Percentiles rank a stretch among this genome's conserved stretches.
Conservation (phyloP, 2,329 filamentous ascomycete species). For the Nigrospora osmanthi region DNA sequence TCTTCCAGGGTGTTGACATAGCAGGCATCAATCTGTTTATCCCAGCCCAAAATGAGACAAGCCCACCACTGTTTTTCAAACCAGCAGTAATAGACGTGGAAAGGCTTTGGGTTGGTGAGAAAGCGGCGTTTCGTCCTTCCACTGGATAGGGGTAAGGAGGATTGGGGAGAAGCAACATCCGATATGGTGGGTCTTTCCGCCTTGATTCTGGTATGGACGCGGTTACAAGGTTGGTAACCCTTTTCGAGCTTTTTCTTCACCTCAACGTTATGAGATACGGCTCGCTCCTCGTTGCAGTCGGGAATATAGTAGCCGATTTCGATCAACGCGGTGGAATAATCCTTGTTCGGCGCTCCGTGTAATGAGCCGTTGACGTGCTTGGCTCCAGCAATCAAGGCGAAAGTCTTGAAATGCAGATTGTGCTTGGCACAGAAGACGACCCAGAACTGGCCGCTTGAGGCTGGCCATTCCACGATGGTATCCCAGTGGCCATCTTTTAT, state of each 20-base stretch:
- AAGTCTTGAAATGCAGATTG: slow-evolving; percentile 23
- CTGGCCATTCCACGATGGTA: slow-evolving; percentile 19
- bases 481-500: slow-evolving; percentile 8
- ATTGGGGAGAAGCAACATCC: too few relatives aligned
- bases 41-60: slow-evolving; percentile 28
- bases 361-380: slow-evolving; percentile 25
- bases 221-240: slow-evolving; percentile 15
- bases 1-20: not conserved
- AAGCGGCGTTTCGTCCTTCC: too few relatives aligned
- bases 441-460: slow-evolving; percentile 20
- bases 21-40: slow-evolving; percentile 10
- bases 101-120: slow-evolving; percentile 18
- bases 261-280: slow-evolving; percentile 23
- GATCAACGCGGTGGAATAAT: slow-evolving; percentile 18
- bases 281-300: slow-evolving; percentile 21
- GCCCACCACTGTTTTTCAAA: slow-evolving; percentile 22
- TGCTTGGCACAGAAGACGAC: slow-evolving; percentile 32
- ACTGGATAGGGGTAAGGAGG: too few relatives aligned
- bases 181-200: too few relatives aligned
- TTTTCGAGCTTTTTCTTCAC: slow-evolving; percentile 18
- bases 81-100: slow-evolving; percentile 24
- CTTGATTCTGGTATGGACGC: too few relatives aligned
- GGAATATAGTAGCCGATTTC: slow-evolving; percentile 24
- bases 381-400: slow-evolving; percentile 25
- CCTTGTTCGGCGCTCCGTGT: slow-evolving; percentile 22